Evolutionary conservation across 2,329 filamentous ascomycete genomes (phyloP).

Genomic region (Aspergillus thermomutatus): DNA sequence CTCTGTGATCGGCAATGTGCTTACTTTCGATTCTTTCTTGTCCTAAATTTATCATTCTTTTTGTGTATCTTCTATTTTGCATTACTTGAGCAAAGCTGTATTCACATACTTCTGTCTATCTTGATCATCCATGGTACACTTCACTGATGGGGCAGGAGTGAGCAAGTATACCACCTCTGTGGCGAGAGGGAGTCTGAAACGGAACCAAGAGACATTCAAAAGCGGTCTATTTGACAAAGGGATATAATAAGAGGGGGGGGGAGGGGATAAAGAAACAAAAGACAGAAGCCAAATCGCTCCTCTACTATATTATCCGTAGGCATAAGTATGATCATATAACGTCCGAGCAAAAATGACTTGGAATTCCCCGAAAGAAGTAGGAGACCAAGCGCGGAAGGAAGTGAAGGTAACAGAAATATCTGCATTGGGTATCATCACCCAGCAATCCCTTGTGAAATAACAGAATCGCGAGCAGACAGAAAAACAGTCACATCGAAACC

Average conservation of each 20-base stretch:
- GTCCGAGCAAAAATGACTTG: neutral
- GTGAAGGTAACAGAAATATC: neutral
- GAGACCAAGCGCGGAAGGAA: neutral
- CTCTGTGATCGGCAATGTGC: neutral
- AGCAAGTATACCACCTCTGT: neutral
- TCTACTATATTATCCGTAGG: neutral
- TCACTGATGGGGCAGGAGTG: neutral
- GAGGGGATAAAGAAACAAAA: neutral
- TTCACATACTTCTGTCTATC: neutral
- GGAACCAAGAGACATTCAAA: neutral
- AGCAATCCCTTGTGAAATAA: conserved; percentile 4
- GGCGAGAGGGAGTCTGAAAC: neutral
- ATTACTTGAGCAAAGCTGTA: neutral
- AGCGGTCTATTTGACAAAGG: neutral
- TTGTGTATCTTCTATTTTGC: neutral
- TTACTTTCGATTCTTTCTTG: neutral
- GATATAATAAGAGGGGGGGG: neutral
- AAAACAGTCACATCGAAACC: neutral
- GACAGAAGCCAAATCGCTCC: neutral
- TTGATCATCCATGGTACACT: neutral
- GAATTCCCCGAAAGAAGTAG: neutral
- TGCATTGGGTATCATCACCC: neutral
- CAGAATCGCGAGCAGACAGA: neutral
- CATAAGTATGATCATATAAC: neutral
- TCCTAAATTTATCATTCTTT: neutral